Conservation (phyloP, 2,329 filamentous ascomycete genomes). For the Fusarium camptoceras region DNA sequence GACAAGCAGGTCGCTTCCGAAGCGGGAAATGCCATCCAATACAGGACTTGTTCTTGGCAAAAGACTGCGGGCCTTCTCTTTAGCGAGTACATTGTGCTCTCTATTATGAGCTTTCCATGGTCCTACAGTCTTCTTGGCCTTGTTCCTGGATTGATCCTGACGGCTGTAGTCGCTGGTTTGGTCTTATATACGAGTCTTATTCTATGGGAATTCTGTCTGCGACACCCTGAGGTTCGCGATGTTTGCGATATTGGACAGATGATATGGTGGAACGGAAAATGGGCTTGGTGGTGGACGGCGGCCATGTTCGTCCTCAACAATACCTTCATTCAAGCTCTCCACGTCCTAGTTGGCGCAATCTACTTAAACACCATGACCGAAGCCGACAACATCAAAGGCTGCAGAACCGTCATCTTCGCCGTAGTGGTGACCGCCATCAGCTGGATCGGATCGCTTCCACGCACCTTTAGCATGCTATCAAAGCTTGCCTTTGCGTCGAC, state of each 20-base stretch:
- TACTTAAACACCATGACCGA: conserved; percentile 90
- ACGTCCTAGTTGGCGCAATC: conserved; percentile 84
- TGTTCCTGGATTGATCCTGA: conserved; percentile 85
- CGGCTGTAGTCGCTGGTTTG: conserved; percentile 77
- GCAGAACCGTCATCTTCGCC: conserved; percentile 83
- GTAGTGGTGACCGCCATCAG: conserved; percentile 79
- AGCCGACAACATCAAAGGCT: conserved; percentile 67
- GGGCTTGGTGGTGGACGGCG: conserved; percentile 75
- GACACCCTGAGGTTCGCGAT: conserved; percentile 89
- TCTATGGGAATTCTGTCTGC: conserved; percentile 85
- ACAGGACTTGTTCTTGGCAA: conserved; percentile 92
- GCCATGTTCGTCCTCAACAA: conserved; percentile 95
- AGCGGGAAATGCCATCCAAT: conserved; percentile 83
- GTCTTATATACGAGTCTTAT: conserved; percentile 79
- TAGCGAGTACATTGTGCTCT: conserved; percentile 91
- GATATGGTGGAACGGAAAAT: conserved; percentile 85
- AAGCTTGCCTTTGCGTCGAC: conserved; percentile 83
- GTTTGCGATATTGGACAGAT: conserved; percentile 94
- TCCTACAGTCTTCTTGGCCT: conserved; percentile 89
- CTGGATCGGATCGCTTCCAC: conserved; percentile 82
- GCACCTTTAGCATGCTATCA: conserved; percentile 84
- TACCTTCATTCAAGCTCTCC: conserved; percentile 85
- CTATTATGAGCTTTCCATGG: conserved; percentile 95
- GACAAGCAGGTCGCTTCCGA: conserved; percentile 79
- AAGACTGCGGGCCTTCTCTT: conserved; percentile 93